These are phyloP conservation scores for Hygrophorus russula DNA, from an alignment of 768 basidiomycete genomes.

Conservation along the genomic window DNA sequence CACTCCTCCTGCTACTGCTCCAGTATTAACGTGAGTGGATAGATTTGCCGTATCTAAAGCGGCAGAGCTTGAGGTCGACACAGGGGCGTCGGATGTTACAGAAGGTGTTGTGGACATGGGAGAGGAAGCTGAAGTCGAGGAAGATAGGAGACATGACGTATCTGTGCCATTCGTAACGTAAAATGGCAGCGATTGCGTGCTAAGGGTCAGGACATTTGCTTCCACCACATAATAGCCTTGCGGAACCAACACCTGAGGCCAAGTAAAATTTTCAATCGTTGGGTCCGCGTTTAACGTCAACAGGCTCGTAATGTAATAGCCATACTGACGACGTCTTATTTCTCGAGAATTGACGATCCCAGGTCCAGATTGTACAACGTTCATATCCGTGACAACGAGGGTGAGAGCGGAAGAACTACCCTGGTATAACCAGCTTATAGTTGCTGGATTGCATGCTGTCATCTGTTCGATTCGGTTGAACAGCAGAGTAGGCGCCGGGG, in stretches of 20 bases:
- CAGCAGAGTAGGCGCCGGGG: conserved; percentile 10
- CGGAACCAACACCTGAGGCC: conserved; percentile 22
- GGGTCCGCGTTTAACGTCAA: conserved; percentile 5
- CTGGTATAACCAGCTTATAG: conserved; percentile 27
- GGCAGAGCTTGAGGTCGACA: conserved; percentile 10
- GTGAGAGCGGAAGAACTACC: conserved; percentile 19
- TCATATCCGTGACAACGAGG: conserved; percentile 29
- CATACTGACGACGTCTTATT: too few species aligned
- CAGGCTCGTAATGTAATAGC: conserved; percentile 2
- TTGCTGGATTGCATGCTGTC: conserved; percentile 17
- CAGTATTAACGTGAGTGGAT: conserved; percentile 20
- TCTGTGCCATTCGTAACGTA: conserved; percentile 25
- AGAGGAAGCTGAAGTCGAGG: conserved; percentile 10
- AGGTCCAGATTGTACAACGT: conserved; percentile 15
- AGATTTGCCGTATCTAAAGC: conserved; percentile 16
- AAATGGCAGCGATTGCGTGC: conserved; percentile 19
- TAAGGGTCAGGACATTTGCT: conserved; percentile 9
- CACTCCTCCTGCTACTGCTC: conserved; percentile 40
- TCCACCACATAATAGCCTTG: conserved; percentile 25
- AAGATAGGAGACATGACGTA: conserved; percentile 19
- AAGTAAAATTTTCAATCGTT: conserved; percentile 13
- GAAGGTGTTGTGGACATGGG: conserved; percentile 10
- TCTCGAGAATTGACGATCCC: neutral
- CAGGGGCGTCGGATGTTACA: conserved; percentile 8
- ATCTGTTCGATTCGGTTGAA: conserved; percentile 12